Evolutionary conservation across 768 basidiomycete species (phyloP).

Genomic region (Paxillus ammoniavirescens): DNA sequence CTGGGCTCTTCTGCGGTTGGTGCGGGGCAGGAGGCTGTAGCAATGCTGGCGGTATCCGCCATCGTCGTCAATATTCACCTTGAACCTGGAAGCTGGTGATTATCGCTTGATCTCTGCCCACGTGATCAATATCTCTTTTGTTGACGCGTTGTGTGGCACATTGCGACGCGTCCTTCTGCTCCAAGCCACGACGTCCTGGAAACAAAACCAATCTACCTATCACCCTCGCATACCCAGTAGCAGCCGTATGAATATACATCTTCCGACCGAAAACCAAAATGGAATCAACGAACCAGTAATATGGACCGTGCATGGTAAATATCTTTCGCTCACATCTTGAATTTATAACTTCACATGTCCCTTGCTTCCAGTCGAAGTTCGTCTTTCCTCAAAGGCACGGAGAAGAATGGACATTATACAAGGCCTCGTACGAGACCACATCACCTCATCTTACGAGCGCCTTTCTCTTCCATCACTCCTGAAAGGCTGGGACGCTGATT

Average conservation of each 20-base stretch:
- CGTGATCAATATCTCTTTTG: slow-evolving; percentile 32
- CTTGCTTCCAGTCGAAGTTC: slow-evolving; percentile 70
- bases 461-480: slow-evolving; percentile 70
- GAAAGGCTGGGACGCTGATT: slow-evolving; percentile 76
- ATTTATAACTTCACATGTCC: not conserved
- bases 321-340: not conserved
- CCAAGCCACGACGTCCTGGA: slow-evolving; percentile 7
- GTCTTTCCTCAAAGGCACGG: slow-evolving; percentile 64
- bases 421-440: slow-evolving; percentile 55
- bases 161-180: slow-evolving; percentile 12
- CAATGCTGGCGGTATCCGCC: slow-evolving; percentile 17
- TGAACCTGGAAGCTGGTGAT: not conserved
- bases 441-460: slow-evolving; percentile 56
- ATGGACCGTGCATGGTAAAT: slow-evolving; percentile 70
- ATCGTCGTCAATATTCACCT: slow-evolving; percentile 12
- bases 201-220: slow-evolving; percentile 12
- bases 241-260: not conserved
- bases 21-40: slow-evolving; percentile 7
- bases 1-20: slow-evolving; percentile 24
- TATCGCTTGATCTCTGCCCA: slow-evolving; percentile 11
- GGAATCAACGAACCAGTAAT: slow-evolving; percentile 17
- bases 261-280: not conserved
- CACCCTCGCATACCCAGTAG: not conserved
- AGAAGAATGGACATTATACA: slow-evolving; percentile 76
- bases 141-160: slow-evolving; percentile 53